Base-by-base conservation (phyloP, 805 yeast species). In the Sungouiella blattae region DNA sequence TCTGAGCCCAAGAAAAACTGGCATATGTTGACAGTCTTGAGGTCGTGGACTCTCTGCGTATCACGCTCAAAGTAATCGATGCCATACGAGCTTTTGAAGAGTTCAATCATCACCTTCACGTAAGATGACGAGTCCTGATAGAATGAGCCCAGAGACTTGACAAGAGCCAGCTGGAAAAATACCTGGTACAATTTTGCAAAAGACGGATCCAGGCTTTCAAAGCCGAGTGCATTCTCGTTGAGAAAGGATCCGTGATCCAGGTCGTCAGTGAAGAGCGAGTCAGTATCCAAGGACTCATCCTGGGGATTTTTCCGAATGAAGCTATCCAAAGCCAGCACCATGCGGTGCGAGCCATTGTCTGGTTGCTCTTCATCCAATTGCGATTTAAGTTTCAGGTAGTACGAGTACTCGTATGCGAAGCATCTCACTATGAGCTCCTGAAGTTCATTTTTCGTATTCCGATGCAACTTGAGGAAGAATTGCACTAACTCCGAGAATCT, bases 181-280 rank as follows among this genome's bases (percentile, higher is more conserved):
- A 44, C 32, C 5, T 40, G 41, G 36, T 59, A 59, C 2, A 58
- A 35, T 23, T 42, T 36, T 14, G 37, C 34, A 33, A 60, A 50
- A 18, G 36, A 37, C 5, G 40, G 35, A 28, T 53, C 54, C 17
- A 49, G 47, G 27, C 46, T 30, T 11, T 22, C 15, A 12, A 56
- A 48, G 5, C 44, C 33, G 22, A 55, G 41, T 11, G 41, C 36
- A 7, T 28, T 32, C 29, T 25, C 25, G 16, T 15, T 26, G 3
- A n/a, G 32, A 13, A 6, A 6, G 7, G 28, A 12, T 6, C 11
- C 17, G 6, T 17, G 28, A 4, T 31, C 26, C 11, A 35, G 15
- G 5, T 41, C 51, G 37, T 50, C 52, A 24, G 49, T 52, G 38
- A 55, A 53, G 4, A 52, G 48, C 5, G 53, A 40, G 27, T 53